phyloP scores from a whole-genome alignment of 805 yeast genomes.

The Teunomyces tritomae region DNA sequence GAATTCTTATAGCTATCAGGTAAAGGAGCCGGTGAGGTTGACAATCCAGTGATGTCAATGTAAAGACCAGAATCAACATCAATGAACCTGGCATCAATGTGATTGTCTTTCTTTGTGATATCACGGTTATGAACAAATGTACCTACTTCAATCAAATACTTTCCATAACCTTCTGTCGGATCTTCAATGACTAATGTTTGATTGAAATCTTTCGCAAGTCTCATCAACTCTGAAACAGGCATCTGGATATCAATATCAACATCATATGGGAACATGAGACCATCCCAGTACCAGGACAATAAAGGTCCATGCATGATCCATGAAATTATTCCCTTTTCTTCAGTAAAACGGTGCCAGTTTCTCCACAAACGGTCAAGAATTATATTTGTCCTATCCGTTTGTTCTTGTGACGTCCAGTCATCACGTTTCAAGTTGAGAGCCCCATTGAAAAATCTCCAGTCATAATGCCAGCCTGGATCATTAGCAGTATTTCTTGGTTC shows the following conservation, averaged over 20 bases:
- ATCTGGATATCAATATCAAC: constrained; percentile 29
- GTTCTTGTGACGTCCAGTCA: constrained; percentile 27
- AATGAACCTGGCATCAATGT: constrained; percentile 54
- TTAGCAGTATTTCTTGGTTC: constrained; percentile 31
- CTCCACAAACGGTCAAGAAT: constrained; percentile 21
- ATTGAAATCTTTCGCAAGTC: constrained; percentile 19
- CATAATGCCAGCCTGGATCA: constrained; percentile 25
- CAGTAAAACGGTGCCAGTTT: constrained; percentile 25
- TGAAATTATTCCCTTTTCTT: constrained; percentile 23
- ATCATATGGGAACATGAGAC: constrained; percentile 29
- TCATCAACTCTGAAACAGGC: constrained; percentile 24
- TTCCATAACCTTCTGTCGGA: constrained; percentile 51
- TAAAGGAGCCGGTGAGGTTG: constrained; percentile 29
- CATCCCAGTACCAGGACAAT: constrained; percentile 31
- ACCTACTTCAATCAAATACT: constrained; percentile 44
- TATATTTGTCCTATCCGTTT: constrained; percentile 14
- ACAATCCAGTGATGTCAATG: constrained; percentile 42
- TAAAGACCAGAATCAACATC: constrained; percentile 47
- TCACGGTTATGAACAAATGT: constrained; percentile 18
- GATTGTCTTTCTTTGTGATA: constrained; percentile 29
- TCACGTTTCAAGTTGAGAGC: constrained; percentile 15
- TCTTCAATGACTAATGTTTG: constrained; percentile 24
- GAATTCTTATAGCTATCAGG: constrained; percentile 16
- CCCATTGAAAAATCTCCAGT: constrained; percentile 27
- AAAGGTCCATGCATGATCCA: constrained; percentile 30